Base-by-base conservation (phyloP, 2,329 filamentous ascomycete genomes). In the Colletotrichum sp. region DNA sequence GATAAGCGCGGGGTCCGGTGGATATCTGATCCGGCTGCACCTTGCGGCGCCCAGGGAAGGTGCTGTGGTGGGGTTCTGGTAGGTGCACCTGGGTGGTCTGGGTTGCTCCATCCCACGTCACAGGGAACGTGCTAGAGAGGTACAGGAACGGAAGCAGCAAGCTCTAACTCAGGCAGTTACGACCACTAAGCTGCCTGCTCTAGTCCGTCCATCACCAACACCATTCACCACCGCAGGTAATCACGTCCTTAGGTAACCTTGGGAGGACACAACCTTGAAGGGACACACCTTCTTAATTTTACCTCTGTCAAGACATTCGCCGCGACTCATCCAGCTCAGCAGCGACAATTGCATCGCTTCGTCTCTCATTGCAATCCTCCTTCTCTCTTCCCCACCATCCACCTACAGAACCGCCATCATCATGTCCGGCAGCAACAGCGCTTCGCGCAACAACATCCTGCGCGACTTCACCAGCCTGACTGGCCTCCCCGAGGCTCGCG, bases 391-490 rank as follows among this genome's bases (percentile, higher is more conserved):
- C 64, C 65, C 70, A 34, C 70, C 62, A 58, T 39, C 39, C 22
- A 28, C 56, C 52, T 43, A 12, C 5, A 58, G 43, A 56, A 48
- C 60, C 43, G 67, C 28, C 70, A 74, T 60, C 58, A 76, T 34
- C 43, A 76, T 76, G 74, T 74, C 74, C 48, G 58, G 70, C 25
- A 75, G 70, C 70, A 76, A 64, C 74, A 76, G 74, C 71, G 71
- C 74, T 36, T 71, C 74, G 74, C 71, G 71, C 71, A 75, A 73
- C 39, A 75, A 76, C 61, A 75, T 75, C 39, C 28, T 76, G 25
- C 74, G 74, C 22, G 74, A 76, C 74, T 76, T 76, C 48, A 73
- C 66, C 39, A 69, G n/a, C 60, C 36, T 78, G 22, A 78, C 71
- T 8, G 72, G 75, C 3, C 67, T 76, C 22, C 43, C 71, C 7